These are phyloP conservation scores for Mycena metata DNA, from an alignment of 768 basidiomycete species.

Conservation along the genomic window DNA sequence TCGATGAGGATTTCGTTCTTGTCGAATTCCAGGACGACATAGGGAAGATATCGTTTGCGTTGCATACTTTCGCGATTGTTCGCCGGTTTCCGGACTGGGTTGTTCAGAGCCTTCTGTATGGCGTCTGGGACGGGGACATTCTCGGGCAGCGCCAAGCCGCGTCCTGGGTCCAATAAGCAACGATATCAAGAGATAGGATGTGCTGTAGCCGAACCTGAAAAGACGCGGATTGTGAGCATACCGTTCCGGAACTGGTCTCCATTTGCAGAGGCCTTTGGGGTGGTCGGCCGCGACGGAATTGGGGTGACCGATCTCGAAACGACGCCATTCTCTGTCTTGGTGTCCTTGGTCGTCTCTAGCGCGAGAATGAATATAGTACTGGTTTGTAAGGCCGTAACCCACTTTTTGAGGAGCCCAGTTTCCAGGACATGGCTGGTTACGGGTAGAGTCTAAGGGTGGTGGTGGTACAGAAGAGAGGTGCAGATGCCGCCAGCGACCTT, in stretches of 20 bases:
- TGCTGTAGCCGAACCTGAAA: conserved; percentile 74
- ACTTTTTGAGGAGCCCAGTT: conserved; percentile 62
- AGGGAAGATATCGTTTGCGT: conserved; percentile 92
- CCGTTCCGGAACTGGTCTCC: conserved; percentile 85
- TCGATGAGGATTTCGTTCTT: conserved; percentile 98
- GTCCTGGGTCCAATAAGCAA: conserved; percentile 61
- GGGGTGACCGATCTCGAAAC: conserved; percentile 86
- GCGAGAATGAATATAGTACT: conserved; percentile 12
- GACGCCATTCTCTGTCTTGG: conserved; percentile 72
- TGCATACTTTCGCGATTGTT: conserved; percentile 93
- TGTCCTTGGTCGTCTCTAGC: conserved; percentile 75
- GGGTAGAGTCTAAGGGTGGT: conserved; percentile 36
- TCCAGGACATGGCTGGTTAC: conserved; percentile 67
- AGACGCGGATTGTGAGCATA: conserved; percentile 95
- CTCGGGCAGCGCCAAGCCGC: conserved; percentile 84
- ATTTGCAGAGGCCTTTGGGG: conserved; percentile 69
- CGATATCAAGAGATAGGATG: not conserved
- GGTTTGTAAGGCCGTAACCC: conserved; percentile 36
- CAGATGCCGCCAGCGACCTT: conserved; percentile 47
- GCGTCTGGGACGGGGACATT: conserved; percentile 86
- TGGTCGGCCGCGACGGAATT: conserved; percentile 84
- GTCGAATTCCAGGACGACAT: conserved; percentile 97
- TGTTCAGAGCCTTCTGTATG: conserved; percentile 85
- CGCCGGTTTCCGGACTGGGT: conserved; percentile 67
- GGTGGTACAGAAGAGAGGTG: conserved; percentile 42